phyloP scores from a whole-genome alignment of 2,329 filamentous ascomycete species.

The Anthostomella pinea region DNA sequence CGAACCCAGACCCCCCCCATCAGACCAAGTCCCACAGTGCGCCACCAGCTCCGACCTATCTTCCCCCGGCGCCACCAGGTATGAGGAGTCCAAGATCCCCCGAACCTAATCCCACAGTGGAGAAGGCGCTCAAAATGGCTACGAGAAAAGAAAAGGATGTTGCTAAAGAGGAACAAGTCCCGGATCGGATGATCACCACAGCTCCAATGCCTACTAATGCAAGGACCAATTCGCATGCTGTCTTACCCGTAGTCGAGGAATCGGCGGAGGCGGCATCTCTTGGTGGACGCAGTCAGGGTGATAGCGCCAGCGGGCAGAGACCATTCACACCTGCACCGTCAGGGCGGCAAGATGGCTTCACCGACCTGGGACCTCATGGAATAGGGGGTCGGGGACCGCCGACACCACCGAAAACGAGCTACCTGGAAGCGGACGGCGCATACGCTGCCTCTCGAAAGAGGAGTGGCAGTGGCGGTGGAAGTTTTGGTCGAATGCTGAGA shows the following conservation, averaged over 20 bases:
- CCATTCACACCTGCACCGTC: slow-evolving; percentile 34
- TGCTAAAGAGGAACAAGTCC: slow-evolving; percentile 30
- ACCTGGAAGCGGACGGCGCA: slow-evolving; percentile 42
- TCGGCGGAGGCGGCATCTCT: slow-evolving; percentile 73
- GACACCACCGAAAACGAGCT: slow-evolving; percentile 45
- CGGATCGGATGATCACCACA: slow-evolving; percentile 31
- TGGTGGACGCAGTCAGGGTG: slow-evolving; percentile 55
- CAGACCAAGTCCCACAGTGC: slow-evolving; percentile 10
- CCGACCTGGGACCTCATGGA: slow-evolving; percentile 30
- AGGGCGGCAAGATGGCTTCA: slow-evolving; percentile 34
- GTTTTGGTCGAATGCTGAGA: slow-evolving; percentile 31
- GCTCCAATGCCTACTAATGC: slow-evolving; percentile 20
- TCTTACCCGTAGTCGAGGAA: slow-evolving; percentile 84
- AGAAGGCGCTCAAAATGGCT: slow-evolving; percentile 29
- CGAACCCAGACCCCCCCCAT: too few relatives aligned
- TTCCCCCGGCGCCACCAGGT: slow-evolving; percentile 31
- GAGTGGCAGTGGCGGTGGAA: slow-evolving; percentile 20
- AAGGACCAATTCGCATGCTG: slow-evolving; percentile 34
- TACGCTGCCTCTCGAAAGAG: slow-evolving; percentile 35
- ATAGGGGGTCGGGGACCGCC: slow-evolving; percentile 39
- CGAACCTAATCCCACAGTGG: slow-evolving; percentile 29
- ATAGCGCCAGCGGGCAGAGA: slow-evolving; percentile 32
- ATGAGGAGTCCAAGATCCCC: slow-evolving; percentile 31
- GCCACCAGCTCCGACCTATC: slow-evolving; percentile 28
- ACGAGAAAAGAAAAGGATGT: slow-evolving; percentile 29